Conservation (phyloP, 352 stramenopile genomes). For the Discostella stelligera region DNA sequence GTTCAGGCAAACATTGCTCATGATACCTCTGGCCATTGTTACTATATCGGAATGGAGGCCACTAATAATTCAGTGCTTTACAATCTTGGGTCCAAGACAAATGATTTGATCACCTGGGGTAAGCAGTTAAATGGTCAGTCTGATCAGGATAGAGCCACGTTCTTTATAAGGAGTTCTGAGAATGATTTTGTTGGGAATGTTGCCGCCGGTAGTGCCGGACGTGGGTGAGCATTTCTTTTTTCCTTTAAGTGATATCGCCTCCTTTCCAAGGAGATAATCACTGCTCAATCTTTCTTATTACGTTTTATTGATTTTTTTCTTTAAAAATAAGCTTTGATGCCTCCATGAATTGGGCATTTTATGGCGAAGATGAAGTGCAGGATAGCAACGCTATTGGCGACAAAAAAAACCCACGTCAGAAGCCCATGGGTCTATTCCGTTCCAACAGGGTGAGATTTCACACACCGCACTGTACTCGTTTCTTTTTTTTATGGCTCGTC, state of each 20-base stretch:
- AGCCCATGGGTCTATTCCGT: conserved; percentile 22
- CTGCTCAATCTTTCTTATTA: conserved; percentile 2
- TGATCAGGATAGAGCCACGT: conserved; percentile 36
- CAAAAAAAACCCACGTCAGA: conserved; percentile 12
- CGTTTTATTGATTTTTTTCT: not conserved
- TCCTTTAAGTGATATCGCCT: not conserved
- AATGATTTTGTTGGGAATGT: conserved; percentile 59
- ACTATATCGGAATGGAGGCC: conserved; percentile 31
- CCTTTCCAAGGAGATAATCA: no score
- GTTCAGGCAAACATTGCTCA: conserved; percentile 45
- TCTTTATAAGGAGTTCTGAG: conserved; percentile 14
- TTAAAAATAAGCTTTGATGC: conserved; percentile 16
- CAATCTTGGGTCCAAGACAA: conserved; percentile 46
- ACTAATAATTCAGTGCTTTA: conserved; percentile 40
- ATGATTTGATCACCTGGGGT: conserved; percentile 26
- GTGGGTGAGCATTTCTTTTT: conserved; percentile 34
- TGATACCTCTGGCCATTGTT: conserved; percentile 49
- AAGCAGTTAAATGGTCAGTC: not conserved
- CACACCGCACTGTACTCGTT: not conserved
- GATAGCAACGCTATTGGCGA: conserved; percentile 8
- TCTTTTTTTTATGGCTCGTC: not conserved
- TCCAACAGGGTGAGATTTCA: conserved; percentile 9
- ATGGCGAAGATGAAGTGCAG: conserved; percentile 22
- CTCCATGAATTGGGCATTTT: conserved; percentile 9
- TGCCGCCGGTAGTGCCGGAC: conserved; percentile 36